Evolutionary conservation across 345 rosid genomes (phyloP).

Genomic region (Eucalyptus cloeziana): DNA sequence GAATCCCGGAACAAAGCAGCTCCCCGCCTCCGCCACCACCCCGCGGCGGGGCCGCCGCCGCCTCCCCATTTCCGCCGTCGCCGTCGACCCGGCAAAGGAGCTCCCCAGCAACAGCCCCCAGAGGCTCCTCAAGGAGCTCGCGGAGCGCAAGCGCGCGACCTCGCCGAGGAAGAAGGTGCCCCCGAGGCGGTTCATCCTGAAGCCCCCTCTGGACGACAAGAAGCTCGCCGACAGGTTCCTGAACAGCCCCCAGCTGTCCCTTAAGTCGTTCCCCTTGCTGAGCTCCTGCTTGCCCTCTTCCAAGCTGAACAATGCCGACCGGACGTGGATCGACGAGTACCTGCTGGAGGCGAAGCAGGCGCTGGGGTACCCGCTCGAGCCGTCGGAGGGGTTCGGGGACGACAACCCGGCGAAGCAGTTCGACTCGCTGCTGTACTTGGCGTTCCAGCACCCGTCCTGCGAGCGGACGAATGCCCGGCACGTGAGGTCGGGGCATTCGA

Average conservation of each 20-base stretch:
- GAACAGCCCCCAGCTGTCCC: slow-evolving; percentile 81
- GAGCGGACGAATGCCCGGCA: slow-evolving; percentile 81
- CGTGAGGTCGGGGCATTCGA: slow-evolving; percentile 75
- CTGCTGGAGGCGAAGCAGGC: slow-evolving; percentile 92
- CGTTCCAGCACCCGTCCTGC: slow-evolving; percentile 86
- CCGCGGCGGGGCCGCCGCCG: slow-evolving; percentile 10
- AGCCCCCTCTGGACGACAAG: slow-evolving; percentile 87
- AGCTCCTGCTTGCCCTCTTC: slow-evolving; percentile 85
- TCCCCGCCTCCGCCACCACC: background rate
- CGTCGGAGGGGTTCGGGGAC: slow-evolving; percentile 45
- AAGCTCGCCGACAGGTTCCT: slow-evolving; percentile 62
- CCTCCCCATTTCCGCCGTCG: slow-evolving; percentile 32
- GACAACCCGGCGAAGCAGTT: slow-evolving; percentile 96
- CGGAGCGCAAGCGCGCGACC: slow-evolving; percentile 57
- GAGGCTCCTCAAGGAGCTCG: slow-evolving; percentile 86
- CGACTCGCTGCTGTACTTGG: slow-evolving; percentile 68
- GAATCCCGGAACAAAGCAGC: no score
- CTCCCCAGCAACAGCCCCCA: slow-evolving; percentile 77
- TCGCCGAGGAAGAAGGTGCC: slow-evolving; percentile 63
- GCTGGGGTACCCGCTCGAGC: slow-evolving; percentile 72
- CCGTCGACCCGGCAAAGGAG: slow-evolving; percentile 42
- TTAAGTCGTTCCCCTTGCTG: slow-evolving; percentile 71
- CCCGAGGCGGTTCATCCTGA: slow-evolving; percentile 59
- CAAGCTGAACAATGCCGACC: slow-evolving; percentile 75
- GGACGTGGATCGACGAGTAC: slow-evolving; percentile 88